Evolutionary conservation across 2,329 filamentous ascomycete species (phyloP), one percentile per base, ranked within the genome.

Genomic region (Ophiostoma perfectum): DNA sequence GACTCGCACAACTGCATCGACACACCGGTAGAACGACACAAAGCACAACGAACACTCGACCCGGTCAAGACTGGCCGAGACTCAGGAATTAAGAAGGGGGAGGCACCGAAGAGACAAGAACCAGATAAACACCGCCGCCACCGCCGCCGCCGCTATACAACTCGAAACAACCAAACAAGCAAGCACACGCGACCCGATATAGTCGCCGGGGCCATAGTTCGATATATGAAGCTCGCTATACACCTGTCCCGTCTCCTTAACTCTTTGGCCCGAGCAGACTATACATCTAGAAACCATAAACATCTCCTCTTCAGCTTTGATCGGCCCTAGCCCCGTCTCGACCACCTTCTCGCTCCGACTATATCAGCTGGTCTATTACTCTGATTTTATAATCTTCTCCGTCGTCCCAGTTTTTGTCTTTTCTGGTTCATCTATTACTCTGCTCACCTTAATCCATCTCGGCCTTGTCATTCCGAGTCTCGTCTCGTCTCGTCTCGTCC

Each of bases 311-410:
- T 18, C 49, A 55, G 49, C 49, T 55, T 27, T 55, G 49, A 55
- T 55, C 49, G n/a, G 27, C 18, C 49, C 18, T 55, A n/a, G 49
- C 49, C 18, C 49, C 49, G 12, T 55, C 18, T 55, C 49, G 49
- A 55, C 49, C 49, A 55, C 49, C 27, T 27, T 27, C 27, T 55
- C n/a, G 18, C 18, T 18, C 9, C 2, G 49, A 36, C 49, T 55
- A 55, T 55, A 55, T 55, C 49, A 55, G 49, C 49, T 36, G 4
- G 49, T 55, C 49, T 55, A 55, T 55, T 55, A 27, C 49, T 55
- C 49, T 55, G 18, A n/a, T 36, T 6, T 18, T 11, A 9, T 11
- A 18, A 27, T 27, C 18, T 55, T 5, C 45, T 47, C 45, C 6
- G 42, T 4, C 14, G 49, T 55, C 49, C 49, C 18, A 55, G 49